Base-by-base conservation (phyloP, 495 filamentous ascomycete genomes). In the Hypoxylon subgilvum region DNA sequence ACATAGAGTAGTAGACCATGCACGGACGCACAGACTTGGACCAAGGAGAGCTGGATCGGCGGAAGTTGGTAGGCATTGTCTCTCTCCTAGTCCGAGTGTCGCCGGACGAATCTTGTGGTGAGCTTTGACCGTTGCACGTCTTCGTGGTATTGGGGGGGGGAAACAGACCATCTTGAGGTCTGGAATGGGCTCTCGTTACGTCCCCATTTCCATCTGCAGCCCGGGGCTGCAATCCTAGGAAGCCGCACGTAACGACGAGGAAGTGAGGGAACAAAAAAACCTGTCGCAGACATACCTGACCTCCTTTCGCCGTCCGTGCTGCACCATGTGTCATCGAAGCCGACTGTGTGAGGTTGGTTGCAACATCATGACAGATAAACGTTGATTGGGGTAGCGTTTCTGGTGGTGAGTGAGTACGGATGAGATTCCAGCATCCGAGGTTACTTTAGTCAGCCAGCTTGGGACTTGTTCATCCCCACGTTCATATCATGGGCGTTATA, bases 201-300 rank as follows among this genome's bases (percentile, higher is more conserved):
- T 65, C 42, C 42, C 57, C 56, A 57, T 61, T 48, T 65, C 61
- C 50, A 61, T 42, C 48, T 61, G 62, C 62, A 65, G 50, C 28
- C 47, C 62, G 62, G 51, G 62, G 62, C 56, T 61, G 57, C 62
- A 65, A 47, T 65, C 41, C 35, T 27, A 17, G 45, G 56, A 65
- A 56, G 62, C 62, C 62, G 62, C 56, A 61, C 62, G 62, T 57
- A 65, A 65, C 62, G 40, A 54, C 61, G 42, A 52, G 19, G 23
- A 23, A 32, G 2, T 10, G 27, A 30, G 27, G 27, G 27, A 30
- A 10, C 10, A 30, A 30, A 57, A n/a, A 45, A 48, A 22, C 32
- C 13, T 43, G 32, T 41, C 47, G 3, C 6, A 34, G n/a, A 34
- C 25, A 28, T 57, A 31, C 41, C 5, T 45, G n/a, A 16, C 45